Evolutionary conservation across 2,329 filamentous ascomycete species (phyloP).

Genomic region (Botryosphaeria agaves): DNA sequence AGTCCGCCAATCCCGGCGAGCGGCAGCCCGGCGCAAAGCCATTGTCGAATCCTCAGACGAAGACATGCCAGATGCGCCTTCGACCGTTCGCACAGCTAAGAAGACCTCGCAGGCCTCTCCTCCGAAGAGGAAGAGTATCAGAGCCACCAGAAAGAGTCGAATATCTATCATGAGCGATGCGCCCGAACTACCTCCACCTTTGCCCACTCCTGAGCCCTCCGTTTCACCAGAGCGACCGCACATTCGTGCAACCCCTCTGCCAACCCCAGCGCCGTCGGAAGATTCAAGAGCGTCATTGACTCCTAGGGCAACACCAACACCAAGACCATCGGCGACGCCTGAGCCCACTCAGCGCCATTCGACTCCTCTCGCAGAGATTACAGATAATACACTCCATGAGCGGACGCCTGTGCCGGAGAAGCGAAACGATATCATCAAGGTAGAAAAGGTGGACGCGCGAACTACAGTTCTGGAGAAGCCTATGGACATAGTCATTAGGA

Average conservation of each 20-base stretch:
- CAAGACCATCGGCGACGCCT: constrained; percentile 25
- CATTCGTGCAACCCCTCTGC: constrained; percentile 41
- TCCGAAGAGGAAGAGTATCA: constrained; percentile 60
- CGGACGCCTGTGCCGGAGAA: constrained; percentile 21
- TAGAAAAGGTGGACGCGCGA: constrained; percentile 59
- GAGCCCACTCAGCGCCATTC: constrained; percentile 20
- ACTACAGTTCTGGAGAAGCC: constrained; percentile 69
- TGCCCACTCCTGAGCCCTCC: constrained; percentile 29
- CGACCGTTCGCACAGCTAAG: too few relatives aligned
- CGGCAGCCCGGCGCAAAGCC: constrained; percentile 48
- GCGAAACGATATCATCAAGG: constrained; percentile 19
- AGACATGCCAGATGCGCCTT: too few relatives aligned
- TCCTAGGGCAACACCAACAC: too few relatives aligned
- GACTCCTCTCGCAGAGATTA: constrained; percentile 59
- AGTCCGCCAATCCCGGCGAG: constrained; percentile 41
- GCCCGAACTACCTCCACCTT: constrained; percentile 3
- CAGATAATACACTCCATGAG: constrained; percentile 47
- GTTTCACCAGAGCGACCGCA: constrained; percentile 14
- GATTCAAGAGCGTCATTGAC: too few relatives aligned
- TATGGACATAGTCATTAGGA: constrained; percentile 86
- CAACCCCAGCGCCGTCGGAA: too few relatives aligned
- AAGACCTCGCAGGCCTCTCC: too few relatives aligned
- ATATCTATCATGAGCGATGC: constrained; percentile 23
- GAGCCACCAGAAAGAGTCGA: constrained; percentile 34
- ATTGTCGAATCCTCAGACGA: constrained; percentile 61